Evolutionary conservation across 2,329 filamentous ascomycete genomes (phyloP).

Genomic region (Fulvia fulva): DNA sequence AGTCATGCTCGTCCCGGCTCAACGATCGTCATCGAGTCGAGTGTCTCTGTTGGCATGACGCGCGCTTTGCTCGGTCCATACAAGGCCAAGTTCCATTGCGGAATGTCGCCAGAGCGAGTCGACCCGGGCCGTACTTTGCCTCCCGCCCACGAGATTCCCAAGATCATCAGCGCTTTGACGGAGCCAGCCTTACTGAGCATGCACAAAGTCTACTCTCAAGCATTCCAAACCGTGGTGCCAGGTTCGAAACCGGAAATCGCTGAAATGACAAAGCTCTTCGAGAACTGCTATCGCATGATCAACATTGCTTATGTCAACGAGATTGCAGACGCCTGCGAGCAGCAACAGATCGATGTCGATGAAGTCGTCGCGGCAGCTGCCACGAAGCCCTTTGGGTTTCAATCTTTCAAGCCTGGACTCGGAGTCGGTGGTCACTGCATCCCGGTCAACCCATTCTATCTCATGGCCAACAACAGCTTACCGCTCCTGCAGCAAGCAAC

Average conservation of each 20-base stretch:
- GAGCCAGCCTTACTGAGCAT: background rate
- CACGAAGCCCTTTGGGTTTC: conserved; percentile 46
- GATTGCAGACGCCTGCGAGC: conserved; percentile 17
- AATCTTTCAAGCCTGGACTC: conserved; percentile 45
- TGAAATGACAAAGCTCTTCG: conserved; percentile 14
- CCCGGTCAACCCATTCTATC: conserved; percentile 53
- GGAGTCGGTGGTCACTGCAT: conserved; percentile 57
- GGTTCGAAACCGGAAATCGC: conserved; percentile 8
- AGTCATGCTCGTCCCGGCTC: conserved; percentile 4
- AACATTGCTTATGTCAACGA: conserved; percentile 23
- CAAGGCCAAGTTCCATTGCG: background rate
- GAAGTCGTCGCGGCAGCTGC: conserved; percentile 16
- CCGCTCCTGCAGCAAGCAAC: conserved; percentile 46
- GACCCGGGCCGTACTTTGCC: conserved; percentile 9
- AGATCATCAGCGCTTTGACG: conserved; percentile 10
- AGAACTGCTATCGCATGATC: conserved; percentile 18
- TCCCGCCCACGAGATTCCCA: conserved; percentile 2
- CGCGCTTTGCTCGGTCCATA: conserved; percentile 1
- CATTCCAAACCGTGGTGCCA: conserved; percentile 5
- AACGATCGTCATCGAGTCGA: conserved; percentile 8
- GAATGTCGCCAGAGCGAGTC: conserved; percentile 12
- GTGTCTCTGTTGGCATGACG: conserved; percentile 11
- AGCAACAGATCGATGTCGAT: conserved; percentile 14
- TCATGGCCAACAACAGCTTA: conserved; percentile 43
- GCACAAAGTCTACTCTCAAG: conserved; percentile 1